These are phyloP conservation scores for Annulohypoxylon stygium DNA, from an alignment of 495 filamentous ascomycete species.

Conservation along the genomic window DNA sequence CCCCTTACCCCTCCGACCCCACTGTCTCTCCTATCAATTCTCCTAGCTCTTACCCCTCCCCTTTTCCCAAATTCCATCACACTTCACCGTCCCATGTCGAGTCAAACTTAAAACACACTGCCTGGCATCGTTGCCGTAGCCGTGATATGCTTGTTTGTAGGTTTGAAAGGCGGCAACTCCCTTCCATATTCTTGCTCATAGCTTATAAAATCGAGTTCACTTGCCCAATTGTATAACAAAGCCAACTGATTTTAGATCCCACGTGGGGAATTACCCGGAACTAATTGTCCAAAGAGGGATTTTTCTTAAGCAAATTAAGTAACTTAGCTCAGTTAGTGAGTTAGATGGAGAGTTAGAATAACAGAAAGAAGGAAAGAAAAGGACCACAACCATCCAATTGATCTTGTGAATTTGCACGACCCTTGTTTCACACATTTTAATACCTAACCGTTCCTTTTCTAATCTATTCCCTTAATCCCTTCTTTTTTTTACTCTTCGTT, in stretches of 20 bases:
- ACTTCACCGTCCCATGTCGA: conserved; percentile 36
- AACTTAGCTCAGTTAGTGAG: too few relatives aligned
- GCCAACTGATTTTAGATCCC: conserved; percentile 47
- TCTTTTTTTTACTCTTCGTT: neutral
- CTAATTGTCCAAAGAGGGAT: conserved; percentile 20
- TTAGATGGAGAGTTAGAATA: conserved; percentile 21
- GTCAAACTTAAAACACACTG: conserved; percentile 41
- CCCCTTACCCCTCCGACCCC: conserved; percentile 43
- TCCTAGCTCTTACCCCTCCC: conserved; percentile 30
- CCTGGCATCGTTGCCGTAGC: conserved; percentile 19
- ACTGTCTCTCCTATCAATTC: conserved; percentile 27
- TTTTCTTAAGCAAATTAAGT: conserved; percentile 6
- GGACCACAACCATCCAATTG: neutral
- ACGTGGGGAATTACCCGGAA: conserved; percentile 40
- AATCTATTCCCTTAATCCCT: neutral
- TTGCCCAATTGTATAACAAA: conserved; percentile 14
- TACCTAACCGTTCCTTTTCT: conserved; percentile 1
- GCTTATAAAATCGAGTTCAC: conserved; percentile 10
- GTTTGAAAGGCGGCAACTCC: conserved; percentile 16
- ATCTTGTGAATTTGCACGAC: conserved; percentile 8
- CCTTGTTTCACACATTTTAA: conserved; percentile 19
- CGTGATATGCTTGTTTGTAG: conserved; percentile 11
- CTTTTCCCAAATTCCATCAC: conserved; percentile 26
- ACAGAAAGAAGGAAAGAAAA: neutral
- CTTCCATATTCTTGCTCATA: conserved; percentile 8